Base-by-base conservation (phyloP, 805 yeast genomes). In the Lachancea sp. region DNA sequence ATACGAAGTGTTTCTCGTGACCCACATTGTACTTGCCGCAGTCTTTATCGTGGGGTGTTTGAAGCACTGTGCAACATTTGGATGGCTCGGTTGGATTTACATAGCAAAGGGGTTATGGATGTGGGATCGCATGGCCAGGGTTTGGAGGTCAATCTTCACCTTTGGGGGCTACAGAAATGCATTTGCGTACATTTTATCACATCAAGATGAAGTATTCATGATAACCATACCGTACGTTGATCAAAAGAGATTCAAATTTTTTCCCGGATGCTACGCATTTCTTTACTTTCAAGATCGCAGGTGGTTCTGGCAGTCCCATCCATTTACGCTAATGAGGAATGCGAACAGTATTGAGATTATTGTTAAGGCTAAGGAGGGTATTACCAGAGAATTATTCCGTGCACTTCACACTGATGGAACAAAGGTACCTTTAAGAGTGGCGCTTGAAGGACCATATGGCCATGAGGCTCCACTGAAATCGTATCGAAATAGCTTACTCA, bases 371-470 rank as follows among this genome's bases (percentile, higher is more conserved):
- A 74, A 74, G 50, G 63, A 64, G 5, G 80, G 80, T 42, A 57
- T 71, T 33, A 71, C 78, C 5, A 63, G 25, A 12, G 36, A 43
- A 11, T 48, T 71, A 15, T 61, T 61, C 25, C 54, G 57, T 11
- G 49, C 54, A 36, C 41, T 68, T 17, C 54, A 50, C 13, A 49
- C 47, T 25, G 56, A 52, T 4, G 62, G 41, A 7, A 15, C 50
- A 15, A 40, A 36, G 11, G 46, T 59, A 20, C 45, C 53, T 21
- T 56, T 73, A 35, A 64, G 61, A 16, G 54, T 69, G 8, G 56
- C 67, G 8, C 34, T 77, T 2, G 90, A 83, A 54, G 90, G 90
- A 1, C 88, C 89, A 2, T 83, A 83, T 52, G 85, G 90, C 2
- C 65, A 68, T 29, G 47, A 71, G 2, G 55, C 74, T 4, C 73